A percentile compares a stretch with the other conserved stretches of the same genome.
Conservation (phyloP, 2,329 filamentous ascomycete genomes). For the Colletotrichum viniferum region DNA sequence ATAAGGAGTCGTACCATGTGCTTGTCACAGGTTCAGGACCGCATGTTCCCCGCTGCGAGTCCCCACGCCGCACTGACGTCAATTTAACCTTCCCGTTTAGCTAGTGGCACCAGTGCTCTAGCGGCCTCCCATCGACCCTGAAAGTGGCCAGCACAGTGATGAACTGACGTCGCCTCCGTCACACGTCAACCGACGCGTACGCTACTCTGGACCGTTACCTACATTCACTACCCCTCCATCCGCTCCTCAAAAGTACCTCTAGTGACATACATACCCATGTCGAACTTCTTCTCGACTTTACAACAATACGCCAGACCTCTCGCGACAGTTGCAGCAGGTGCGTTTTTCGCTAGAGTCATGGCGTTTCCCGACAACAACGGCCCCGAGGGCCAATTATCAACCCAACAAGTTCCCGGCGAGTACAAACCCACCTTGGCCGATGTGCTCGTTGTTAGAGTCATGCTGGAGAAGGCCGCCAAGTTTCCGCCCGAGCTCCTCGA, state of each 20-base stretch:
- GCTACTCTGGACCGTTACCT: neutral
- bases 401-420: neutral
- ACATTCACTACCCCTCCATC: neutral
- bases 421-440: slow-evolving; percentile 49
- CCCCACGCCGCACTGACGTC: slow-evolving; percentile 12
- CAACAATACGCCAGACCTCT: slow-evolving; percentile 3
- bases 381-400: neutral
- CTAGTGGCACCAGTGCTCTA: neutral
- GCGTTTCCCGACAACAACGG: neutral
- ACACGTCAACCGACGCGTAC: neutral
- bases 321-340: neutral
- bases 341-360: neutral
- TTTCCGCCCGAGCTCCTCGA: slow-evolving; percentile 63
- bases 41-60: neutral
- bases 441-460: slow-evolving; percentile 51
- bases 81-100: slow-evolving; percentile 8
- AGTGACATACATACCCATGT: neutral
- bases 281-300: neutral
- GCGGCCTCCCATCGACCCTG: neutral
- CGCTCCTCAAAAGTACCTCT: neutral
- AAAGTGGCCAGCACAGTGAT: neutral
- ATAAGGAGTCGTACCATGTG: neutral
- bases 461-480: slow-evolving; percentile 45
- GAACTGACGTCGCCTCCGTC: slow-evolving; percentile 9
- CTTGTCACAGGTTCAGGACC: neutral